Evolutionary conservation across 306 rosid species (phyloP).

Genomic region (Vicia villosa): DNA sequence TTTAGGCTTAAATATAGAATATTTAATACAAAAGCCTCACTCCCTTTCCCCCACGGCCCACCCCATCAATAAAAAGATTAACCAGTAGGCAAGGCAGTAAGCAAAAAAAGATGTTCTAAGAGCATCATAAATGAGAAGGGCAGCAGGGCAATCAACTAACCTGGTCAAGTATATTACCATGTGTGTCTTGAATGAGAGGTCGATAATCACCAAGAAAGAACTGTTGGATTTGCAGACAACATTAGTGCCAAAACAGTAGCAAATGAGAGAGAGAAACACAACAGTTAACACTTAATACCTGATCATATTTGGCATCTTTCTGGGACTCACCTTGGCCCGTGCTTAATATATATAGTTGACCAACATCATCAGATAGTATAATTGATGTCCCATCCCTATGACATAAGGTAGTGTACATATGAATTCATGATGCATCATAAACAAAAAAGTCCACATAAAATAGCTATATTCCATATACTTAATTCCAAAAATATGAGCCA

Average conservation of each 20-base stretch:
- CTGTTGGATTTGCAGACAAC: constrained; percentile 49
- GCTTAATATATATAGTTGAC: constrained; percentile 84
- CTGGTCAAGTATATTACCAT: constrained; percentile 92
- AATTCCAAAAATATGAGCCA: neutral
- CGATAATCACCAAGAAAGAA: constrained; percentile 99
- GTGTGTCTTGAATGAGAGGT: constrained; percentile 83
- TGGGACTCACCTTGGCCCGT: constrained; percentile 98
- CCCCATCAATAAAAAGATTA: neutral
- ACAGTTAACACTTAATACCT: constrained; percentile 52
- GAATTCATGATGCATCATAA: neutral
- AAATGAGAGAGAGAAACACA: constrained; percentile 30
- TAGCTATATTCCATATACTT: constrained; percentile 1
- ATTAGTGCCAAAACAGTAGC: constrained; percentile 34
- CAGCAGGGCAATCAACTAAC: constrained; percentile 50
- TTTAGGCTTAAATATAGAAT: neutral
- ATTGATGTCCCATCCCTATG: constrained; percentile 96
- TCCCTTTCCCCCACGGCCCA: neutral
- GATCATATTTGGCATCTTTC: constrained; percentile 93
- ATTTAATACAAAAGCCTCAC: constrained; percentile 1
- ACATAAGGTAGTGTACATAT: constrained; percentile 27
- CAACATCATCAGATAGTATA: constrained; percentile 96
- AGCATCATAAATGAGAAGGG: constrained; percentile 9
- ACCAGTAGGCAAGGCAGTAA: constrained; percentile 8
- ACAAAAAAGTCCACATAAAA: constrained; percentile 1
- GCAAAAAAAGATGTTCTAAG: constrained; percentile 28